Evolutionary conservation across 768 basidiomycete species (phyloP).

Genomic region (Podaxis sp.): DNA sequence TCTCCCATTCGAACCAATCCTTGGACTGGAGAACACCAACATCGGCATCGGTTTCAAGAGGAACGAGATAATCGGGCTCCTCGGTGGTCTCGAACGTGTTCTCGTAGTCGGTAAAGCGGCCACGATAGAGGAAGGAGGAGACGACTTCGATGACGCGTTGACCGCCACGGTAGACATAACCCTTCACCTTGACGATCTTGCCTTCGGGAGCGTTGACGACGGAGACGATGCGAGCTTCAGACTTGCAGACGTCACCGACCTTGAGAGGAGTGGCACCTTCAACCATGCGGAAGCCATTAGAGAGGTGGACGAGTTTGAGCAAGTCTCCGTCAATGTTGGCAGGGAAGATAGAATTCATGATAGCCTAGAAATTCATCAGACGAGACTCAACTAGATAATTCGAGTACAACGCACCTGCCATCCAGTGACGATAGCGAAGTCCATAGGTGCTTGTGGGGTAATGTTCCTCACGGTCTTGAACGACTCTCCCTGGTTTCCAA

Average conservation of each 20-base stretch:
- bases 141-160: conserved; percentile 89
- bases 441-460: conserved; percentile 89
- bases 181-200: conserved; percentile 90
- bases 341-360: conserved; percentile 99
- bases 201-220: conserved; percentile 90
- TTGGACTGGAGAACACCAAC: conserved; percentile 93
- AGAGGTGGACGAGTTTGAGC: conserved; percentile 93
- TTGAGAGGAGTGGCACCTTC: conserved; percentile 73
- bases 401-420: conserved; percentile 76
- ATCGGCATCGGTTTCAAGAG: conserved; percentile 69
- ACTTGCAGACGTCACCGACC: conserved; percentile 87
- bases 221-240: conserved; percentile 85
- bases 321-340: conserved; percentile 88
- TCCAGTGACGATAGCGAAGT: conserved; percentile 97
- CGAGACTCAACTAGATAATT: conserved; percentile 8
- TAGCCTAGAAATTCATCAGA: conserved; percentile 57
- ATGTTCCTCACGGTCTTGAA: conserved; percentile 79
- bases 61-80: conserved; percentile 85
- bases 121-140: conserved; percentile 96
- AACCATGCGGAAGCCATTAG: conserved; percentile 92
- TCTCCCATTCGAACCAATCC: conserved; percentile 97
- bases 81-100: conserved; percentile 95
- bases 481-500: conserved; percentile 89
- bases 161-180: conserved; percentile 72
- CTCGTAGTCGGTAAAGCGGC: conserved; percentile 88